Evolutionary conservation across 179 eudicot genomes (phyloP), one percentile per base, ranked within the genome.

Genomic region (Sideroxylon spinosum): DNA sequence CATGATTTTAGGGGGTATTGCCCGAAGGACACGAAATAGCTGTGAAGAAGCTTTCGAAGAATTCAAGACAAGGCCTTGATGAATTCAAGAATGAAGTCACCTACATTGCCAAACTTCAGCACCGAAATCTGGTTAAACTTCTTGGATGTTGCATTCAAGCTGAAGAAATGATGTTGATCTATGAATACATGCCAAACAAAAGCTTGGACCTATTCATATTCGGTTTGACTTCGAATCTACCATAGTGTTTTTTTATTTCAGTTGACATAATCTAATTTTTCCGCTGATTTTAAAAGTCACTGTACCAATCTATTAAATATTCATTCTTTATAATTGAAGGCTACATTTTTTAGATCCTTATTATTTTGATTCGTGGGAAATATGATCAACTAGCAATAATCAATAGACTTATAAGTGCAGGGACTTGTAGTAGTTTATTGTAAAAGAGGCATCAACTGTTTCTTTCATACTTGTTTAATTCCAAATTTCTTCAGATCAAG

Each of bases 61-160:
- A 60, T 22, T 83, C 86, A 44, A 60, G 44, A 32, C 83, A 83
- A 67, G 86, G 86, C 17, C 49, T 52, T 20, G 26, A 73, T 0
- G 83, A 83, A 22, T 83, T 83, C 71, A 83, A 76, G 81, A 83
- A 83, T 28, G 86, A 83, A 78, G 72, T 80, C 23, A 59, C 48
- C 2, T 77, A n/a, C 10, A 76, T 83, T 13, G 64, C 81, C 2
- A 83, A 80, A 61, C 83, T 83, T 37, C 83, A 83, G 13, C 86
- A 80, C 22, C 59, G 81, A 20, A 83, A 80, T 80, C 83, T 80
- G 20, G 86, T 83, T 8, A 80, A 25, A 52, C 81, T 83, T 26
- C 48, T 78, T 0, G 84, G 84, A 17, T 37, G 44, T 37, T 37
- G 44, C 44, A 22, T 69, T 22, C 49, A 82, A 66, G 82, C 60